A percentile compares a stretch with the other conserved stretches of the same genome.
These are phyloP conservation scores for Phaffomyces antillensis DNA, from an alignment of 805 yeast species.

Conservation along the genomic window DNA sequence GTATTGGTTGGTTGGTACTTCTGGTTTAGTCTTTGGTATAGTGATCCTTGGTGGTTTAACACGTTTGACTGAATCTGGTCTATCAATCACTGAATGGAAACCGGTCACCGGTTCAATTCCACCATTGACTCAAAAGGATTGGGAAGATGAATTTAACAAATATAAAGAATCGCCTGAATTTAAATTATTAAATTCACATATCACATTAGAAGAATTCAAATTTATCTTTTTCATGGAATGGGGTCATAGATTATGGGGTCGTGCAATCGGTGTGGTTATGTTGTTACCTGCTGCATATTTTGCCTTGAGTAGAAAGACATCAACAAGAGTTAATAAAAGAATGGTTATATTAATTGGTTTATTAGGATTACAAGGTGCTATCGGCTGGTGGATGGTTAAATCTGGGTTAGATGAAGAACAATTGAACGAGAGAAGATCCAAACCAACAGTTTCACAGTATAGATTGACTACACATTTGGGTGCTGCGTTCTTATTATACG, in stretches of 20 bases:
- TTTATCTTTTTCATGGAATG: constrained; percentile 96
- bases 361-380: constrained; percentile 88
- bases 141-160: constrained; percentile 79
- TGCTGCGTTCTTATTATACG: constrained; percentile 81
- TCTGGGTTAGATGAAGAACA: constrained; percentile 85
- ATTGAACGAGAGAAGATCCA: constrained; percentile 71
- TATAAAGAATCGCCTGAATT: constrained; percentile 89
- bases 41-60: constrained; percentile 96
- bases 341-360: constrained; percentile 67
- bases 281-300: constrained; percentile 83
- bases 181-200: constrained; percentile 78
- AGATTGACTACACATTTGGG: constrained; percentile 91
- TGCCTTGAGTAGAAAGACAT: constrained; percentile 56
- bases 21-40: constrained; percentile 87
- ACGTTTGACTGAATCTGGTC: constrained; percentile 90
- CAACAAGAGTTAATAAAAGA: constrained; percentile 58
- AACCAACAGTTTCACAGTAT: constrained; percentile 97
- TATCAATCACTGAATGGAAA: constrained; percentile 96
- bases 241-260: constrained; percentile 90
- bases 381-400: constrained; percentile 99
- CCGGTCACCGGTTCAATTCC: constrained; percentile 96
- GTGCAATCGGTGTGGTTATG: constrained; percentile 80
- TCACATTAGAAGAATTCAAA: constrained; percentile 86
- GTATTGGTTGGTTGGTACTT: constrained; percentile 81
- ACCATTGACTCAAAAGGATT: constrained; percentile 70